Percentiles rank a stretch among this genome's conserved stretches.
These are phyloP conservation scores for Cadophora malorum DNA, from an alignment of 2,329 filamentous ascomycete genomes.

Conservation along the genomic window DNA sequence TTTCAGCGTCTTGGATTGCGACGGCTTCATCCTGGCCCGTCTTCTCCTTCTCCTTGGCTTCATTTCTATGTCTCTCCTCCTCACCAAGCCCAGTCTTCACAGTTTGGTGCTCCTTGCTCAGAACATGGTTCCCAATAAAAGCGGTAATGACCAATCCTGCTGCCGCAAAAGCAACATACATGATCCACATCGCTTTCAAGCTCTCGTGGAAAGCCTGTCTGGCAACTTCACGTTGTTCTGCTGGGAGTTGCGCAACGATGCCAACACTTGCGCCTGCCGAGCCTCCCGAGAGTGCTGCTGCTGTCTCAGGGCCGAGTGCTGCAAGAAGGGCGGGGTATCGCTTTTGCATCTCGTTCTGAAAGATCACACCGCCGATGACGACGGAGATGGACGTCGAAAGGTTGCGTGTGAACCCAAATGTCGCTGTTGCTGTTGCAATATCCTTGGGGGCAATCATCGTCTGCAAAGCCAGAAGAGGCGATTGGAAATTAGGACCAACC, in stretches of 20 bases:
- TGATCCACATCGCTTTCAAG: conserved; percentile 43
- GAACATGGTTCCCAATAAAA: conserved; percentile 51
- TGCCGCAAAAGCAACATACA: conserved; percentile 41
- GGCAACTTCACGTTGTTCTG: conserved; percentile 35
- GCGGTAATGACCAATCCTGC: conserved; percentile 49
- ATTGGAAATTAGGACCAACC: conserved; percentile 72
- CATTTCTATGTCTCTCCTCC: conserved; percentile 38
- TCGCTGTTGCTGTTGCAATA: conserved; percentile 72
- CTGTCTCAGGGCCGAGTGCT: conserved; percentile 37
- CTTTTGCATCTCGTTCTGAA: conserved; percentile 54
- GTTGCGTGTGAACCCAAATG: conserved; percentile 65
- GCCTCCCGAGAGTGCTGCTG: conserved; percentile 37
- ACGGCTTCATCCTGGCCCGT: conserved; percentile 21
- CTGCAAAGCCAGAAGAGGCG: conserved; percentile 72
- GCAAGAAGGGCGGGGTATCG: conserved; percentile 30
- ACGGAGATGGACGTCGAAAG: conserved; percentile 54
- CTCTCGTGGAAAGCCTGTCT: conserved; percentile 36
- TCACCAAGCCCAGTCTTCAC: conserved; percentile 54
- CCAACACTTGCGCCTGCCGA: conserved; percentile 42
- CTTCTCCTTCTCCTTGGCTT: conserved; percentile 30
- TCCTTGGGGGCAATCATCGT: conserved; percentile 65
- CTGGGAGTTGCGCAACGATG: conserved; percentile 37
- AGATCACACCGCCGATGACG: conserved; percentile 57
- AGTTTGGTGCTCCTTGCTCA: conserved; percentile 58
- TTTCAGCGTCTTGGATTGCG: conserved; percentile 10